Evolutionary conservation across 768 basidiomycete genomes (phyloP).

Genomic region (Boletus vinaceobasis): DNA sequence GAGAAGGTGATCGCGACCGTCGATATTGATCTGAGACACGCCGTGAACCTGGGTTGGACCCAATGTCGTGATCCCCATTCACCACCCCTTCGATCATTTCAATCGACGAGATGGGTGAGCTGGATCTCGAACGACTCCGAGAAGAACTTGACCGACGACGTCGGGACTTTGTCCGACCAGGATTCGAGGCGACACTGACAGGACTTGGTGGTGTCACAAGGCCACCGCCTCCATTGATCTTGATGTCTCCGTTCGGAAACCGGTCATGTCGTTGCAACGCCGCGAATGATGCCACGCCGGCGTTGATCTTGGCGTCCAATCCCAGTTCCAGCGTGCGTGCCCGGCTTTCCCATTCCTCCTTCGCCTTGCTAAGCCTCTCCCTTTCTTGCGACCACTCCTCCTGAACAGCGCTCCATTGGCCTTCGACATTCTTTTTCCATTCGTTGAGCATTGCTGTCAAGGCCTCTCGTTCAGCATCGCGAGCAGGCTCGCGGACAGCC

Average conservation of each 20-base stretch:
- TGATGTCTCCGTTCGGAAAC: constrained; percentile 31
- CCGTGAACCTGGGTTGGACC: constrained; percentile 20
- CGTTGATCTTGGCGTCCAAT: constrained; percentile 43
- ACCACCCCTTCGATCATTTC: constrained; percentile 32
- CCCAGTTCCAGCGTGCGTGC: constrained; percentile 51
- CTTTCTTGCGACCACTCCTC: constrained; percentile 84
- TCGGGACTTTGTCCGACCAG: constrained; percentile 38
- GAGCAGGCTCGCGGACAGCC: constrained; percentile 33
- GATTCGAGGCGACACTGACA: constrained; percentile 65
- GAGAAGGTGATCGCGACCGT: constrained; percentile 30
- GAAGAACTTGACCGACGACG: constrained; percentile 44
- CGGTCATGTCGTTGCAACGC: constrained; percentile 38
- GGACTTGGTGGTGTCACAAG: constrained; percentile 77
- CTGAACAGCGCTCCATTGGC: constrained; percentile 71
- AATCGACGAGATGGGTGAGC: constrained; percentile 33
- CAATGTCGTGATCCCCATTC: constrained; percentile 15
- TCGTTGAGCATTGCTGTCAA: constrained; percentile 55
- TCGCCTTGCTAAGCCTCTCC: constrained; percentile 65
- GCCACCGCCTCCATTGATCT: constrained; percentile 39
- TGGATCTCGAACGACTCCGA: constrained; percentile 36
- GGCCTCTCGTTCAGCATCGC: constrained; percentile 43
- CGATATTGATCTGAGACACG: constrained; percentile 22
- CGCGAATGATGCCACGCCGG: constrained; percentile 28
- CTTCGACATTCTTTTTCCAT: constrained; percentile 79
- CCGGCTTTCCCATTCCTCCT: constrained; percentile 78